Evolutionary conservation across 208 protist genomes (phyloP).

Genomic region (Leishmania arabica): DNA sequence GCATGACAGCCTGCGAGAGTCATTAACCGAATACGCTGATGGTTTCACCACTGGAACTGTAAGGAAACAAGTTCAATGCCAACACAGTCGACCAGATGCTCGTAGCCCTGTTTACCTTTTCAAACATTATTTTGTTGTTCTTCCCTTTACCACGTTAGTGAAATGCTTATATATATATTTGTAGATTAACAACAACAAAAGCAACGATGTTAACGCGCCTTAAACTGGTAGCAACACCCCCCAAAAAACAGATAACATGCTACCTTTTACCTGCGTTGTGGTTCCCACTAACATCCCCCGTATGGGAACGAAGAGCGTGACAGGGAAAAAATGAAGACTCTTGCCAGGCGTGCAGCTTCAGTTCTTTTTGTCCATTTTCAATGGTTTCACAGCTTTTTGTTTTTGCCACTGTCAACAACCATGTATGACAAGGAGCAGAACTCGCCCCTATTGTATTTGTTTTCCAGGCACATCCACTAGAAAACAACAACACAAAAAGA

Average conservation of each 20-base stretch:
- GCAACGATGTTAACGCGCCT: conserved; percentile 5
- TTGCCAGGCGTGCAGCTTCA: neutral
- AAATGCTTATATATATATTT: neutral
- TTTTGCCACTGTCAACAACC: neutral
- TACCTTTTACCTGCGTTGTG: neutral
- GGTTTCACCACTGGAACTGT: neutral
- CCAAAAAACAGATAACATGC: conserved; percentile 2
- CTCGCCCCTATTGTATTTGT: neutral
- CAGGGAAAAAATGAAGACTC: neutral
- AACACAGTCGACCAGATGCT: neutral
- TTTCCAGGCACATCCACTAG: neutral
- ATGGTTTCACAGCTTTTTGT: no score
- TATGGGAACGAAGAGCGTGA: neutral
- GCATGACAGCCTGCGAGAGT: neutral
- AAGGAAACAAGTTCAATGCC: neutral
- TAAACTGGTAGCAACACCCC: neutral
- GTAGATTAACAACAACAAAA: conserved; percentile 12
- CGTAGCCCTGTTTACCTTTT: neutral
- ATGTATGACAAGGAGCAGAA: neutral
- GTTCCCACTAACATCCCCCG: neutral
- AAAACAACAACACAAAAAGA: no score
- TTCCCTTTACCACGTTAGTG: neutral
- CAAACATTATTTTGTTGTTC: neutral
- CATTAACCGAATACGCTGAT: neutral
- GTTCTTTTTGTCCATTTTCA: neutral